Base-by-base conservation (phyloP, 768 basidiomycete genomes). In the Kwoniella pini region DNA sequence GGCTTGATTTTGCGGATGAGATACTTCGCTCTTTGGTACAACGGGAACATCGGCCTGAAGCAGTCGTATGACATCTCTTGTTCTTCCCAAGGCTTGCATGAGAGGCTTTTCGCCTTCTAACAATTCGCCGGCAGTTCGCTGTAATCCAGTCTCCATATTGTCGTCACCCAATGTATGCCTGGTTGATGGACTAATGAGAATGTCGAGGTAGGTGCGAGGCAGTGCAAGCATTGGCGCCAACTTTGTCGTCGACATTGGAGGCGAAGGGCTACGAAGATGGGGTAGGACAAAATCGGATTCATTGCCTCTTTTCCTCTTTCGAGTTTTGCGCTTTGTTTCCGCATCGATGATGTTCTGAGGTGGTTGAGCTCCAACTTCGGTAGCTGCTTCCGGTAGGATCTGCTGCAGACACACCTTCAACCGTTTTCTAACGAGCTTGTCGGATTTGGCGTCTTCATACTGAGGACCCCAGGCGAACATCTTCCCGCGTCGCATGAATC, bases 81-180 rank as follows among this genome's bases (percentile, higher is more conserved):
- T 59, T 44, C 70, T 31, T 0, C 79, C 77, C 15, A 78, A 56
- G 26, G 72, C 69, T 50, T 72, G 69, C 57, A 71, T 59, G 39
- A 79, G 48, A 6, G 68, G 69, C 36, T 68, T 77, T 59, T 79
- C 79, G 24, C 76, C 74, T 49, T 79, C 77, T 22, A 79, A 64
- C 38, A 79, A 54, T 46, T 79, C 77, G 7, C 71, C 72, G 1
- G 78, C 75, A 13, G 79, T 79, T 15, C 73, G 54, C 54, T 77
- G 74, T 15, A 79, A 50, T 9, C 75, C 76, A 43, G 65, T 71
- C 60, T 79, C 79, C 51, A 75, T 69, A 54, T 63, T 66, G 26
- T 75, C 77, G 27, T 74, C 64, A 4, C 74, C 79, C 22, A 79
- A 67, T 2, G 79, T 73, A 57, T 79, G 72, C 22, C 75, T 48